Percentiles rank a stretch among this genome's conserved stretches.
phyloP scores from a whole-genome alignment of 306 rosid species.

The Cicer yamashitae region DNA sequence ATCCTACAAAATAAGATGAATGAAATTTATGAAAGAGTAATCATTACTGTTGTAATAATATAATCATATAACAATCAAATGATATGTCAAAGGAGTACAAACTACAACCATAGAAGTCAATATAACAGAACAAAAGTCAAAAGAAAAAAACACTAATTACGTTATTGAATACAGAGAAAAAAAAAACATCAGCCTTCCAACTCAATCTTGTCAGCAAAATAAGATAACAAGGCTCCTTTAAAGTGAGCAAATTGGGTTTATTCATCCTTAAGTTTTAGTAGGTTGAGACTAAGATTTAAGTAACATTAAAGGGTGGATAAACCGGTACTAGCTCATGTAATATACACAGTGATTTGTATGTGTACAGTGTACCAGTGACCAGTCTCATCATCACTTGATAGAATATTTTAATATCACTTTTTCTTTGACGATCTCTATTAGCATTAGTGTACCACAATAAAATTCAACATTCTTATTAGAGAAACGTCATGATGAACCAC shows the following conservation, averaged over 20 bases:
- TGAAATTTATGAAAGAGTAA: conserved; percentile 12
- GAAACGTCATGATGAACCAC: neutral
- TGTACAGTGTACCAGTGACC: neutral
- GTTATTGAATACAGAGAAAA: neutral
- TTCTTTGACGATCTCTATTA: neutral
- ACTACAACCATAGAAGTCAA: conserved; percentile 14
- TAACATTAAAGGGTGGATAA: neutral
- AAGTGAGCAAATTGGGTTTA: neutral
- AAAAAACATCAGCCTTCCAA: neutral
- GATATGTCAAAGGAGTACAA: conserved; percentile 22
- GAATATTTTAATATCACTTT: neutral
- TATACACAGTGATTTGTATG: neutral
- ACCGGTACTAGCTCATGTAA: neutral
- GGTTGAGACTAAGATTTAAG: conserved; percentile 18
- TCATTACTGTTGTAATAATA: conserved; percentile 15
- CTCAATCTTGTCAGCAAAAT: neutral
- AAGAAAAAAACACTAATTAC: conserved; percentile 1
- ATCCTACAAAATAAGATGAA: conserved; percentile 60
- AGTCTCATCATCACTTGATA: neutral
- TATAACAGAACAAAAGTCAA: conserved; percentile 27
- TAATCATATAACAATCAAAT: conserved; percentile 8
- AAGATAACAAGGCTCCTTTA: conserved; percentile 4
- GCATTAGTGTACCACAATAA: neutral
- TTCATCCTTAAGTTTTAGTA: conserved; percentile 5
- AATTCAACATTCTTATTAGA: conserved; percentile 16